Evolutionary conservation across 345 rosid species (phyloP), one percentile per base, ranked within the genome.

Genomic region (Eucalyptus marginata): DNA sequence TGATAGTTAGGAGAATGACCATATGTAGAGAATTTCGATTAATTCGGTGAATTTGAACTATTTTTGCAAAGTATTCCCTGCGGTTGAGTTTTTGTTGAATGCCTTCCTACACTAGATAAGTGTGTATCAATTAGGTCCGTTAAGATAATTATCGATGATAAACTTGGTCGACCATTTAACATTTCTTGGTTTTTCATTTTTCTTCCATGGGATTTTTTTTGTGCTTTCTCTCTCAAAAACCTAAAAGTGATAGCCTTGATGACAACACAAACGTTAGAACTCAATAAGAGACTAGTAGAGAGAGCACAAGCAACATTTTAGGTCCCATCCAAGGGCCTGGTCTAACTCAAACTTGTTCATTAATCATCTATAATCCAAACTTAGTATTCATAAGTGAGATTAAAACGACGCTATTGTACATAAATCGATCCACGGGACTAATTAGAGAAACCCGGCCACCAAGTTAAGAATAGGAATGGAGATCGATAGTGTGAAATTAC

Each of bases 341-440:
- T 64, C 20, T n/a, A 64, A 64, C 20, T 64, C 20, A n/a, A 64
- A 64, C 18, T 2, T 7, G 40, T 8, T 1, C 18, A n/a, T 64
- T n/a, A n/a, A 64, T 64, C 10, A n/a, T n/a, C 5, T 62, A 1
- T 62, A 12, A 62, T 62, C 29, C 33, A 3, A 27, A 62, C 8
- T 13, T 29, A 62, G 4, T 4, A 62, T 13, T 0, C 1, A n/a
- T 0, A n/a, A 15, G 36, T 6, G 4, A 31, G 3, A n/a, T n/a
- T 64, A 15, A 64, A 64, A 3, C 5, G 0, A 1, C 0, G 2
- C 2, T 3, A 29, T 0, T 12, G 1, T 27, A 4, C 68, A n/a
- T 64, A n/a, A n/a, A 13, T 25, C 3, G 2, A n/a, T 3, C 36
- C 36, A n/a, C 0, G 18, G 1, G 36, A 31, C n/a, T 58, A 25